A percentile compares a stretch with the other conserved stretches of the same genome.
These are phyloP conservation scores for Rhodamnia argentea DNA, from an alignment of 345 rosid genomes.

Conservation along the genomic window DNA sequence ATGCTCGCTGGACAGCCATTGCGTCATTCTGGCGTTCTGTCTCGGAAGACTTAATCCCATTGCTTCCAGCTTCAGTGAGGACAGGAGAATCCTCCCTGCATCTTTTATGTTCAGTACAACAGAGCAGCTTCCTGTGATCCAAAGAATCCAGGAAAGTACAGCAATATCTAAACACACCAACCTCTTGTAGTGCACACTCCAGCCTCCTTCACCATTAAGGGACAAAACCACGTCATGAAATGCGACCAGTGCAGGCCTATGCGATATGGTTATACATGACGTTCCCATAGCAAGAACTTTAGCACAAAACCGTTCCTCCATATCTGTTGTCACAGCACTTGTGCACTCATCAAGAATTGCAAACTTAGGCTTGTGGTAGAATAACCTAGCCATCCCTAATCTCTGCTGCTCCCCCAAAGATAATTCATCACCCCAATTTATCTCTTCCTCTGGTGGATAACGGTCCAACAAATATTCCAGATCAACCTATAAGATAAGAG, in stretches of 20 bases:
- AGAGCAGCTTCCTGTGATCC: neutral
- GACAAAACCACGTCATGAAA: slow-evolving; percentile 95
- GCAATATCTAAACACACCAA: slow-evolving; percentile 14
- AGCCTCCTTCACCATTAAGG: slow-evolving; percentile 96
- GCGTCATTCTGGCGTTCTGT: slow-evolving; percentile 79
- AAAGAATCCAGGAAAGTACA: neutral
- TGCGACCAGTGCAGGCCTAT: slow-evolving; percentile 96
- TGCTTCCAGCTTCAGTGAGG: slow-evolving; percentile 31
- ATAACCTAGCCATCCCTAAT: slow-evolving; percentile 96
- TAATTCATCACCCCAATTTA: slow-evolving; percentile 95
- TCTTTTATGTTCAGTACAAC: neutral
- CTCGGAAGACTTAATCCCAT: slow-evolving; percentile 31
- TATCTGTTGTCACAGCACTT: slow-evolving; percentile 98
- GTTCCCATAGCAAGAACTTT: slow-evolving; percentile 99
- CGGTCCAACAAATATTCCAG: slow-evolving; percentile 90
- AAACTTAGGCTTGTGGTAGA: slow-evolving; percentile 97
- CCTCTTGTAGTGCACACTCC: slow-evolving; percentile 83
- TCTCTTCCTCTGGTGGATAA: slow-evolving; percentile 78
- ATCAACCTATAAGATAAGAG: slow-evolving; percentile 55
- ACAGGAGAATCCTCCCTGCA: slow-evolving; percentile 59
- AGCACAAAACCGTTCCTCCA: slow-evolving; percentile 97
- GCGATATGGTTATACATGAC: slow-evolving; percentile 98
- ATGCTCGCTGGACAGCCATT: slow-evolving; percentile 80
- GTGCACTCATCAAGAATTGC: slow-evolving; percentile 99
- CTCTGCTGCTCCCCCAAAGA: slow-evolving; percentile 99